phyloP scores from a whole-genome alignment of 441 rosid genomes.

The Arabidopsis hybrid region DNA sequence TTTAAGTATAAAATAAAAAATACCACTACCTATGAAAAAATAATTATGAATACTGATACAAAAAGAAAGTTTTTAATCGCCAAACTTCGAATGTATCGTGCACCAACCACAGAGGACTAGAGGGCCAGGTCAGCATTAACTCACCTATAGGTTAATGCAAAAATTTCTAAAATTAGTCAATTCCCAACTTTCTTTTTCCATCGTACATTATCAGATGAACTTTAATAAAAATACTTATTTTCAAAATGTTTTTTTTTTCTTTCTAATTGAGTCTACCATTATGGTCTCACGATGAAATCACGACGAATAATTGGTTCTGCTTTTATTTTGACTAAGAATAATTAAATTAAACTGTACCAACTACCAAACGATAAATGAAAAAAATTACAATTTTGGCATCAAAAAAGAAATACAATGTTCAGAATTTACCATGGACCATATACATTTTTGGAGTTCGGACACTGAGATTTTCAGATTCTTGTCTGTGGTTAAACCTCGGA shows the following conservation, averaged over 20 bases:
- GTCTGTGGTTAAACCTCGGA: conserved; percentile 47
- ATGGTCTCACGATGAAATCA: conserved; percentile 31
- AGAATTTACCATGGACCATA: conserved; percentile 28
- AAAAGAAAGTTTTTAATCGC: conserved; percentile 2
- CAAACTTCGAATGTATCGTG: conserved; percentile 37
- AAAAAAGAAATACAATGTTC: not conserved
- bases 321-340: conserved; percentile 14
- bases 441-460: conserved; percentile 23
- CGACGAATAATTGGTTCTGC: conserved; percentile 21
- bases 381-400: not conserved
- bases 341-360: conserved; percentile 12
- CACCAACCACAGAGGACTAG: conserved; percentile 25
- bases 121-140: conserved; percentile 36
- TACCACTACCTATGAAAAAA: not conserved
- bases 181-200: conserved; percentile 23
- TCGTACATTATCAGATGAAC: not conserved
- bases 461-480: conserved; percentile 26
- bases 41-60: conserved; percentile 7
- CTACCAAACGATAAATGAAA: not conserved
- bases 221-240: conserved; percentile 5
- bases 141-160: conserved; percentile 18
- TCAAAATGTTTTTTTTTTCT: not conserved
- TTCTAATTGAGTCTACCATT: not conserved
- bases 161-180: not conserved
- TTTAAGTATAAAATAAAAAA: not conserved